Conservation (phyloP, 352 stramenopile species). For the Globisporangium iwayamae region DNA sequence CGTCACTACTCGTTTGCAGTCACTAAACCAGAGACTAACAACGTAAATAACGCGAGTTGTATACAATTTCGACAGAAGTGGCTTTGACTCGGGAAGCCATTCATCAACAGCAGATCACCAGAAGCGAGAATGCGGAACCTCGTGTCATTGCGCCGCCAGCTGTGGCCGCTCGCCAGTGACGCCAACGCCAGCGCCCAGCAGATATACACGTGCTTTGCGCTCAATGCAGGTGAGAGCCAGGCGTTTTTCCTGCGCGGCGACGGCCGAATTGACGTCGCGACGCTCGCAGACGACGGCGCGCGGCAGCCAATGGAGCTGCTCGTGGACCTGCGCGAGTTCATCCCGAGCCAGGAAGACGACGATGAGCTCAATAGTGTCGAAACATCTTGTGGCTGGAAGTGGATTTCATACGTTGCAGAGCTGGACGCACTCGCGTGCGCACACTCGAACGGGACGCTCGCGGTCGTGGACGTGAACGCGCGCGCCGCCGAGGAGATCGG, state of each 20-base stretch:
- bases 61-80: not conserved
- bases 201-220: constrained; percentile 22
- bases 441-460: constrained; percentile 42
- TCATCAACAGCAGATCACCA: constrained; percentile 1
- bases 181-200: not conserved
- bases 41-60: not conserved
- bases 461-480: constrained; percentile 45
- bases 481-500: constrained; percentile 62
- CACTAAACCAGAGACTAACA: not conserved
- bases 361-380: not conserved
- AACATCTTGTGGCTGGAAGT: constrained; percentile 32
- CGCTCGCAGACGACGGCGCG: constrained; percentile 24
- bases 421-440: constrained; percentile 57
- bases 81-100: constrained; percentile 5
- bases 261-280: constrained; percentile 30
- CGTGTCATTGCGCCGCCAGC: constrained; percentile 41
- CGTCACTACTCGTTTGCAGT: too few species aligned
- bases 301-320: constrained; percentile 23
- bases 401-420: constrained; percentile 63
- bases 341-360: constrained; percentile 13
- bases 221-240: constrained; percentile 32
- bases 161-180: constrained; percentile 32
- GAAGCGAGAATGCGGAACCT: constrained; percentile 50
- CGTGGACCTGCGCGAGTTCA: constrained; percentile 27
- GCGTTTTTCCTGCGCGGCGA: constrained; percentile 31